Evolutionary conservation across 2,329 filamentous ascomycete genomes (phyloP).

Genomic region (Penicillium brevicompactum): DNA sequence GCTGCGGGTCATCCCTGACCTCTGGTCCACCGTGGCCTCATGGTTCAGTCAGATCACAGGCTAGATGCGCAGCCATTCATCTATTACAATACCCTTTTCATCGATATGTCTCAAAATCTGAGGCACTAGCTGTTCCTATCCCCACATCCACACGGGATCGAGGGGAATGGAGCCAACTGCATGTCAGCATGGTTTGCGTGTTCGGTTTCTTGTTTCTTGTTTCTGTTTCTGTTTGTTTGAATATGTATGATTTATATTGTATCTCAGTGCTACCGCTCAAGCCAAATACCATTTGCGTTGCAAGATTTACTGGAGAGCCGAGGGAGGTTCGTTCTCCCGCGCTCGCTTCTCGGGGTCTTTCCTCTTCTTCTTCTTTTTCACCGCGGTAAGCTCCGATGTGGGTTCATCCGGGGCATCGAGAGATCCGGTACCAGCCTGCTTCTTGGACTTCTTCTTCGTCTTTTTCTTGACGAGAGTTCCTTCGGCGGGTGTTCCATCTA

Average conservation of each 20-base stretch:
- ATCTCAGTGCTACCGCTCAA: constrained; percentile 1
- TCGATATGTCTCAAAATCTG: not conserved
- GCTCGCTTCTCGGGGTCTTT: not conserved
- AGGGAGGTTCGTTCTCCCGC: not conserved
- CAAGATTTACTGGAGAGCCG: not conserved
- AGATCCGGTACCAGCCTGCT: not conserved
- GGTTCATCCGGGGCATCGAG: not conserved
- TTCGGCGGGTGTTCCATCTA: constrained; percentile 52
- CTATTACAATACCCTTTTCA: constrained; percentile 17
- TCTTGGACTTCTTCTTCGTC: constrained; percentile 39
- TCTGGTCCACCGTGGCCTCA: constrained; percentile 40
- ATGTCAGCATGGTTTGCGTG: not conserved
- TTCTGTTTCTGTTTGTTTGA: not conserved
- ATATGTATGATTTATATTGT: constrained; percentile 9
- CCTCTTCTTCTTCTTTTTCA: constrained; percentile 6
- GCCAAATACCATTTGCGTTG: constrained; percentile 1
- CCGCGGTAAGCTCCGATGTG: not conserved
- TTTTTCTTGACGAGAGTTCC: constrained; percentile 62
- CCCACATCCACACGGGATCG: not conserved
- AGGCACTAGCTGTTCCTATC: not conserved
- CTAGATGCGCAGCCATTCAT: constrained; percentile 6
- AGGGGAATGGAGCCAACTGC: not conserved
- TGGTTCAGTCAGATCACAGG: constrained; percentile 29
- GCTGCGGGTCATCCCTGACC: constrained; percentile 46
- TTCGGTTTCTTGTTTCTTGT: not conserved